A percentile compares a stretch with the other conserved stretches of the same genome.
These are phyloP conservation scores for Cordyceps farinosa DNA, from an alignment of 2,329 filamentous ascomycete species.

Conservation along the genomic window DNA sequence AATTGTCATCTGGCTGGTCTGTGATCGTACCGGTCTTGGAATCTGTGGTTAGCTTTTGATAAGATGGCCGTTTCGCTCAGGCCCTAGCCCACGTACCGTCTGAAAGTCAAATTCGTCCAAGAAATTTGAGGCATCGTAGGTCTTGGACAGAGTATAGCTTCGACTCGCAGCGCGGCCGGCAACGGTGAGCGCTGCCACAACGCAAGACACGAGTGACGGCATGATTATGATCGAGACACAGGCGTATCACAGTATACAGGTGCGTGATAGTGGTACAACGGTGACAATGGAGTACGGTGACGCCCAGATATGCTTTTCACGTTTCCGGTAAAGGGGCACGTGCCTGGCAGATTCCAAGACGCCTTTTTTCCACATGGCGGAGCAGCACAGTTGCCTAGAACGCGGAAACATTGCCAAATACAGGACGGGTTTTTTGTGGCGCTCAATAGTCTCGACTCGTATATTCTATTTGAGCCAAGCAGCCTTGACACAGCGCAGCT, in stretches of 20 bases:
- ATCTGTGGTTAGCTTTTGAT: not conserved
- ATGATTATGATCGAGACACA: not conserved
- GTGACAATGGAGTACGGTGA: not conserved
- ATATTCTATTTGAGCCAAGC: not conserved
- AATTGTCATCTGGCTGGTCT: conserved; percentile 50
- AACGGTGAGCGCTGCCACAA: conserved; percentile 10
- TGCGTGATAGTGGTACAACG: not conserved
- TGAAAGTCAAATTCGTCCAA: conserved; percentile 39
- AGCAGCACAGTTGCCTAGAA: not conserved
- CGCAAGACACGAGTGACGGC: conserved; percentile 1
- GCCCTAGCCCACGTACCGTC: conserved; percentile 22
- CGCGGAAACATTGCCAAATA: not conserved
- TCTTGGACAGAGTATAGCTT: conserved; percentile 20
- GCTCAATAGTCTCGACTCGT: not conserved
- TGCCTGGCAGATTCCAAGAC: not conserved
- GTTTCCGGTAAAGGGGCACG: conserved; percentile 5
- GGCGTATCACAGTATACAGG: not conserved
- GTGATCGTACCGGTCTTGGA: conserved; percentile 19
- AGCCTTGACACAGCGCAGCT: not conserved
- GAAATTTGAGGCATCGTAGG: conserved; percentile 33
- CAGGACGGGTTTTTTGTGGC: not conserved
- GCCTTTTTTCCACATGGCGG: not conserved
- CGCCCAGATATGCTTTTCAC: not conserved
- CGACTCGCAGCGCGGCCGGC: conserved; percentile 12
- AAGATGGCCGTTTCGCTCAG: not conserved